These are phyloP conservation scores for Vitellaria paradoxa DNA, from an alignment of 179 eudicot species.

Conservation along the genomic window DNA sequence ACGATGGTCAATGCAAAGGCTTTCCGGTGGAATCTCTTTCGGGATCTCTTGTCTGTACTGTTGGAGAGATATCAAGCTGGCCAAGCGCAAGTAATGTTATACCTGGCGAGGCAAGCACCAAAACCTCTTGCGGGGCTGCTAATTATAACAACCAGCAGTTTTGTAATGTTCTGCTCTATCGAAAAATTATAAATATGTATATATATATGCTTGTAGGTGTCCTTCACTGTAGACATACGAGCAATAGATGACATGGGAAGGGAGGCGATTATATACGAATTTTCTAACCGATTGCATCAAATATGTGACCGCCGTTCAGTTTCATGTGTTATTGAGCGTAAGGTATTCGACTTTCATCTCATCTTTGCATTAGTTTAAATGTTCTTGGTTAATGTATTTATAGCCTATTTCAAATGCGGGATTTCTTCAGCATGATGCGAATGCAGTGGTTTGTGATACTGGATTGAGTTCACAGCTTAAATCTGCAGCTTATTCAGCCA, in stretches of 20 bases:
- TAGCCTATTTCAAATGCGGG: conserved; percentile 4
- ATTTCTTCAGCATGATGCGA: conserved; percentile 76
- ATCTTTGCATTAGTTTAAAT: background rate
- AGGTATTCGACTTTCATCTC: conserved; percentile 42
- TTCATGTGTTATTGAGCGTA: conserved; percentile 75
- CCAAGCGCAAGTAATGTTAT: conserved; percentile 99
- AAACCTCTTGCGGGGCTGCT: background rate
- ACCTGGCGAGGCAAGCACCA: conserved; percentile 84
- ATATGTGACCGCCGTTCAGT: conserved; percentile 84
- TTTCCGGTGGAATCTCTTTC: conserved; percentile 51
- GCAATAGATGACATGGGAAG: conserved; percentile 87
- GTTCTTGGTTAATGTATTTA: background rate
- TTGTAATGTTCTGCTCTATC: background rate
- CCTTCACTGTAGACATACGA: conserved; percentile 88
- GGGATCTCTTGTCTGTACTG: conserved; percentile 96
- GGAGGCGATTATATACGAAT: conserved; percentile 75
- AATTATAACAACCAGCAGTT: background rate
- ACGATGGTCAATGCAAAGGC: conserved; percentile 62
- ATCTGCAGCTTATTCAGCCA: conserved; percentile 63
- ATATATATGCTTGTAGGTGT: conserved; percentile 46
- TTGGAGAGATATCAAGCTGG: conserved; percentile 94
- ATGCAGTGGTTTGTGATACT: conserved; percentile 74
- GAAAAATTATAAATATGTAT: background rate
- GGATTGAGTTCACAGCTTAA: conserved; percentile 72
- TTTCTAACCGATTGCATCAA: conserved; percentile 69